Base-by-base conservation (phyloP, 768 basidiomycete species). In the Tulasnella sp. region DNA sequence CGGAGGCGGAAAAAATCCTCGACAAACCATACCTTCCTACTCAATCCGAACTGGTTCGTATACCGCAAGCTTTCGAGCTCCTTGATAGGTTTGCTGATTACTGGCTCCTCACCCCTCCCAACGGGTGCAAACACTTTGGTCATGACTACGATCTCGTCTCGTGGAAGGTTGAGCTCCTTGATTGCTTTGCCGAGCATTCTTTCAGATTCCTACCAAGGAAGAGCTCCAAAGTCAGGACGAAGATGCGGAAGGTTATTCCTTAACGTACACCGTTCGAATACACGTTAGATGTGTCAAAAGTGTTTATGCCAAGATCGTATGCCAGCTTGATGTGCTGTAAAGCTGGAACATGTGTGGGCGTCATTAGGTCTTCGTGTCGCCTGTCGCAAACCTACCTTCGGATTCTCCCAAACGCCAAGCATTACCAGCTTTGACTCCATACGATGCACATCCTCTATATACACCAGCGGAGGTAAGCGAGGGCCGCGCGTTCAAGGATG, bases 101-200 rank as follows among this genome's bases (percentile, higher is more conserved):
- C 32, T 39, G 47, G 0, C 17, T 65, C 35, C 35, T 36, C 35
- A 17, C 7, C 64, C 32, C 39, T 65, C 22, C 64, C 64, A n/a
- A 65, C 64, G 22, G 64, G 29, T 6, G 34, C 59, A 7, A 29
- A 34, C 1, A 86, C 87, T 81, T 93, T 92, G 68, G 91, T 91
- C 82, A 92, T 84, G 17, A 92, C 85, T 14, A 93, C 90, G 62
- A 92, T 86, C 75, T 88, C 86, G 14, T 89, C 88, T 2, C 84
- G 77, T 0, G 82, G 81, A 3, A 65, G 12, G 19, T 65, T 37
- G 64, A 36, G 36, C 39, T 65, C 90, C 76, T 88, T 89, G 80
- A 93, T 87, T 3, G 87, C 89, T 75, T 89, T 88, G 12, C 90
- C 90, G 22, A 91, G 81, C 67, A 91, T 83, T 59, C 84, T 76